A percentile compares a stretch with the other conserved stretches of the same genome.
Evolutionary conservation across 352 stramenopile species (phyloP).

Genomic region (Phytophthora pluvialis): DNA sequence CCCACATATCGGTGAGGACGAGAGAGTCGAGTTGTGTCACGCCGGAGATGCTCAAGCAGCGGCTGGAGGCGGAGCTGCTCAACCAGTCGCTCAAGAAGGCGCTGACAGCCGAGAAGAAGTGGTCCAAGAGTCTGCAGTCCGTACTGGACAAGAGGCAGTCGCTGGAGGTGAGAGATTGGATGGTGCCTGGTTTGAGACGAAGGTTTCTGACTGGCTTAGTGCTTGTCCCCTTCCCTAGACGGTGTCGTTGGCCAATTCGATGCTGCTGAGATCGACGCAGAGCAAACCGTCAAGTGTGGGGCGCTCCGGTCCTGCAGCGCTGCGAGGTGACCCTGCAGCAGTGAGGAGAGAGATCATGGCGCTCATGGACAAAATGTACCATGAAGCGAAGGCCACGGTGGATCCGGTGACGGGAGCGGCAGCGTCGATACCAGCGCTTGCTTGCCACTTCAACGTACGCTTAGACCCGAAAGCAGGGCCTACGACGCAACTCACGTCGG

Average conservation of each 20-base stretch:
- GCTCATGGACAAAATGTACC: conserved; percentile 36
- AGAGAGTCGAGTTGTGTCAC: conserved; percentile 20
- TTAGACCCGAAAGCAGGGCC: conserved; percentile 29
- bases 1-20: neutral
- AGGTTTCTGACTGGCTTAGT: neutral
- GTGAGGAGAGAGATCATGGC: conserved; percentile 32
- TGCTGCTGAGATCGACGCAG: conserved; percentile 18
- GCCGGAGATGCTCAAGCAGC: conserved; percentile 10
- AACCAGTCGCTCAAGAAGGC: conserved; percentile 27
- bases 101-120: conserved; percentile 22
- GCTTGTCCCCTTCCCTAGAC: conserved; percentile 16
- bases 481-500: conserved; percentile 30
- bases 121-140: conserved; percentile 28
- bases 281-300: conserved; percentile 4
- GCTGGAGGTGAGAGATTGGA: conserved; percentile 25
- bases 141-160: conserved; percentile 26
- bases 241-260: conserved; percentile 28
- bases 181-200: no score
- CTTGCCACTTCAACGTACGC: conserved; percentile 31
- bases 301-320: neutral
- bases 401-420: conserved; percentile 28
- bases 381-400: conserved; percentile 34
- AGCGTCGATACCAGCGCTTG: conserved; percentile 25
- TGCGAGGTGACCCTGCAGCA: conserved; percentile 18
- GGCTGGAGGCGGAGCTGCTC: conserved; percentile 25